Base-by-base conservation (phyloP, 495 filamentous ascomycete species). In the Talaromyces thailandensis region DNA sequence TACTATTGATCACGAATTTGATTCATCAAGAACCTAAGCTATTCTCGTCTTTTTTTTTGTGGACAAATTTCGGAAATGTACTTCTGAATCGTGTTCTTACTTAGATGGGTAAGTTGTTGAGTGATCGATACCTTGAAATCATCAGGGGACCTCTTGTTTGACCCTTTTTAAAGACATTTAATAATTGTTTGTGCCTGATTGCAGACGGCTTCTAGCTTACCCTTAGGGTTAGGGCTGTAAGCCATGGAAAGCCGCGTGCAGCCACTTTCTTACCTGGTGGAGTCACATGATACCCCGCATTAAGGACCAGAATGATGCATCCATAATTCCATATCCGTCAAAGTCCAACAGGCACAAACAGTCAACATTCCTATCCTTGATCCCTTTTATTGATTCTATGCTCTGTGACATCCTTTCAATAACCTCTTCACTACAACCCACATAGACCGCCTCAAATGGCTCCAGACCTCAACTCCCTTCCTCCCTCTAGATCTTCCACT, bases 381-480 rank as follows among this genome's bases (percentile, higher is more conserved):
- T 35, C 0, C 0, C 29, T 40, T 40, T 40, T 40, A 40, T 14
- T 40, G 16, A 16, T 16, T 40, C 35, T 9, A 16, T 37, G 14
- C 35, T 40, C 35, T 40, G 35, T 40, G 35, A 40, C 35, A 16
- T 40, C 14, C 14, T 40, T 40, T 40, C 4, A 40, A 40, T 9
- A 40, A 16, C 14, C 35, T 40, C 14, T 6, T 40, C 35, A 40
- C 14, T 14, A 4, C 14, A 40, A 4, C 35, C 35, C 14, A 16
- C 14, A 14, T 4, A 40, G 35, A 14, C 16, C 14, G 35, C 16
- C n/a, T 21, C 67, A 59, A 59, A 87, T 88, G 84, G 77, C 81
- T 61, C 89, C 88, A 32, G 88, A 92, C 75, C 76, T 92, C 63
- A 92, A 93, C 70, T 90, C 88, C 35, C 82, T 92, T 35, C 86